Percentiles rank a stretch among this genome's conserved stretches.
Conservation (phyloP, 257 asterid genomes). For the Jacaranda mimosifolia region DNA sequence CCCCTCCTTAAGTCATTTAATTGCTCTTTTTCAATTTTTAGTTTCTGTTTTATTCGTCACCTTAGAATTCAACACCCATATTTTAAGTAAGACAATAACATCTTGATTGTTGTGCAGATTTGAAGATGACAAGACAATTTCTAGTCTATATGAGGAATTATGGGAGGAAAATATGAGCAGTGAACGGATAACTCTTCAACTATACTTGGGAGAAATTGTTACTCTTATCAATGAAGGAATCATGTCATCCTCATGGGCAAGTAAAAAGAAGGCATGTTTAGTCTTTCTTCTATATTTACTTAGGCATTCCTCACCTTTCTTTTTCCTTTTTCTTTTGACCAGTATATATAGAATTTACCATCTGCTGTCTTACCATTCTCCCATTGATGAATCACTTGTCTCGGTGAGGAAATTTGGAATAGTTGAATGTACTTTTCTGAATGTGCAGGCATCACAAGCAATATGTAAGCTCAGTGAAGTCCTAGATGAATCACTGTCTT, state of each 20-base stretch:
- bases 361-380: conserved; percentile 18
- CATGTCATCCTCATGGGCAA: conserved; percentile 91
- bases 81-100: conserved; percentile 20
- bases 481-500: conserved; percentile 82
- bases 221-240: conserved; percentile 78
- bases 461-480: conserved; percentile 83
- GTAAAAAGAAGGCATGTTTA: conserved; percentile 79
- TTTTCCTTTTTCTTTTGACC: neutral
- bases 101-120: conserved; percentile 60
- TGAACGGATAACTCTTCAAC: conserved; percentile 83
- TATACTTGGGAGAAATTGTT: conserved; percentile 88
- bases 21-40: conserved; percentile 16
- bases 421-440: conserved; percentile 34
- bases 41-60: conserved; percentile 31
- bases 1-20: neutral
- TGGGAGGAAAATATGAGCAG: conserved; percentile 99
- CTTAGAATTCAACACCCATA: conserved; percentile 21
- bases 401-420: conserved; percentile 25
- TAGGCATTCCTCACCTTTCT: neutral
- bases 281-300: conserved; percentile 25
- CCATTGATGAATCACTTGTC: conserved; percentile 18
- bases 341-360: conserved; percentile 10
- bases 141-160: conserved; percentile 83
- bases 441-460: conserved; percentile 88
- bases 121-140: conserved; percentile 90